Evolutionary conservation across 371 early-diverging fungal genomes (phyloP), one percentile per base, ranked within the genome.

Genomic region (Rhizopus stolonifer): DNA sequence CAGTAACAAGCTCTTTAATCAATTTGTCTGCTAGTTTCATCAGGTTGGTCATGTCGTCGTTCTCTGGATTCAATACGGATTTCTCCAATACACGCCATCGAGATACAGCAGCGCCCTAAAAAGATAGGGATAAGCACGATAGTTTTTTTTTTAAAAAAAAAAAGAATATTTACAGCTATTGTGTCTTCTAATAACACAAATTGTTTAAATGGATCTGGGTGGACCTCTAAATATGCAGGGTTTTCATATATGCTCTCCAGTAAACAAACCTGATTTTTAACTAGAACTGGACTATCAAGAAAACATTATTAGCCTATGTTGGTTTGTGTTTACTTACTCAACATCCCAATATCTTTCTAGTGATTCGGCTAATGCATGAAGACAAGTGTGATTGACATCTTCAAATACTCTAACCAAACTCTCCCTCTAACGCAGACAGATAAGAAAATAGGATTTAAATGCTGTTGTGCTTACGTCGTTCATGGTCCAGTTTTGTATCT

Each of bases 201-300:
- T 26, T 67, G 61, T 2, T 64, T 49, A 17, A 58, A 43, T 23
- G 76, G 70, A 52, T 75, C 62, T 0, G 76, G 49, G 59, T 79
- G 74, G 17, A 67, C 72, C 49, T 71, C 65, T 11, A 60, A 25
- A 39, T 75, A 81, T 0, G 72, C 68, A 18, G 78, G 74, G 32
- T 69, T 75, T 48, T 81, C 82, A 49, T 77, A 75, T 31, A 81
- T 77, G 14, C 61, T 65, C 43, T 77, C 74, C 18, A 81, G 46
- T 58, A 81, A 57, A 15, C 47, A 61, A 6, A 72, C 62, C 14
- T 72, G 60, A 31, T 72, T 73, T 19, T 56, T 60, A 1, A 78
- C 66, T 61, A 70, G 67, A 21, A 64, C 63, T n/a, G 78, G 70
- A 8, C 74, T 77, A 57, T 7, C 24, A n/a, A 36, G 15, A 10